Percentiles rank a stretch among this genome's conserved stretches.
These are phyloP conservation scores for Fusarium pilosicola DNA, from an alignment of 2,329 filamentous ascomycete species.

Conservation along the genomic window DNA sequence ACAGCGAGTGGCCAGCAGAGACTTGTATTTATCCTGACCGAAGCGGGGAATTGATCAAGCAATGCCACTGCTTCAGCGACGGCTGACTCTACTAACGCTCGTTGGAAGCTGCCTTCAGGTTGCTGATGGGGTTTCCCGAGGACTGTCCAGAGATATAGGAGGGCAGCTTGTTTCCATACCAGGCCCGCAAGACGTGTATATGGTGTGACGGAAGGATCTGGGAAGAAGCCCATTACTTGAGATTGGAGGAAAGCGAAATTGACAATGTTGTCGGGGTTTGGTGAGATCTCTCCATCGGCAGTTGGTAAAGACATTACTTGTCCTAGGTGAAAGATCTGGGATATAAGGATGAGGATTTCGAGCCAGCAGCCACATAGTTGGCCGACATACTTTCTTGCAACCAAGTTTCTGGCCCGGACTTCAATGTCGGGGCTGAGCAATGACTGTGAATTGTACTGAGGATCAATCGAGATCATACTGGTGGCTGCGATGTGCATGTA, in stretches of 20 bases:
- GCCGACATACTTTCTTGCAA: slow-evolving; percentile 48
- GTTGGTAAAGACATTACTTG: slow-evolving; percentile 51
- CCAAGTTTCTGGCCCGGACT: slow-evolving; percentile 43
- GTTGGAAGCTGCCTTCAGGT: slow-evolving; percentile 32
- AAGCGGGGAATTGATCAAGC: slow-evolving; percentile 47
- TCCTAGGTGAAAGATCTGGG: slow-evolving; percentile 55
- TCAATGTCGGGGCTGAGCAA: slow-evolving; percentile 48
- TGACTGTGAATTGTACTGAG: slow-evolving; percentile 43
- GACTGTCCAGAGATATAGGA: slow-evolving; percentile 55
- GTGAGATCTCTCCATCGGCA: slow-evolving; percentile 41
- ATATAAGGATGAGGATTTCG: slow-evolving; percentile 50
- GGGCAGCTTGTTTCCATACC: slow-evolving; percentile 57
- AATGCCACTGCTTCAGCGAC: slow-evolving; percentile 46
- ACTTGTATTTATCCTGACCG: slow-evolving; percentile 52
- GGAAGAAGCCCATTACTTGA: slow-evolving; percentile 54
- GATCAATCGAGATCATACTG: slow-evolving; percentile 58
- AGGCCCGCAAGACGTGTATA: slow-evolving; percentile 54
- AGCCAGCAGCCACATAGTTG: slow-evolving; percentile 54
- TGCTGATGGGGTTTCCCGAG: slow-evolving; percentile 45
- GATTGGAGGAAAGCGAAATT: slow-evolving; percentile 56
- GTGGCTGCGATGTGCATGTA: slow-evolving; percentile 59
- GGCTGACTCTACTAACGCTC: slow-evolving; percentile 43
- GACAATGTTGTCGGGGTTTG: slow-evolving; percentile 54
- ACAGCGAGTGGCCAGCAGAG: slow-evolving; percentile 54
- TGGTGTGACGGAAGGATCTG: slow-evolving; percentile 47